These are phyloP conservation scores for Acidiella bohemica DNA, from an alignment of 495 filamentous ascomycete species.

Conservation along the genomic window DNA sequence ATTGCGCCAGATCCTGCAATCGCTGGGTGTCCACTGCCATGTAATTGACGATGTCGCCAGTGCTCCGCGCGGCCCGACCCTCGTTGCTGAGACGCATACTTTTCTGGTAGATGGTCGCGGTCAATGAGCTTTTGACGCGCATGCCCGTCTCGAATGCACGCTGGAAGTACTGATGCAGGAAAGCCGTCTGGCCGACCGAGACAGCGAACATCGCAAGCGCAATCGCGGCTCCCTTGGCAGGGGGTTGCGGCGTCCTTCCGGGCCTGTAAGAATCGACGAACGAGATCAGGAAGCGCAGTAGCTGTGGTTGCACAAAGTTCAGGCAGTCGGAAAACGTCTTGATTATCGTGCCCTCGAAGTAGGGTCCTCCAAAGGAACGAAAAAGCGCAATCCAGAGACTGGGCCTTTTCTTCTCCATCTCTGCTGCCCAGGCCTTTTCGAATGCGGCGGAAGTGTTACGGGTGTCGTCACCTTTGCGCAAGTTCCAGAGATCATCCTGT, in stretches of 20 bases:
- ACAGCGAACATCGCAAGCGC: slow-evolving; percentile 85
- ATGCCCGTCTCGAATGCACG: slow-evolving; percentile 88
- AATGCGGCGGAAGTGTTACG: slow-evolving; percentile 51
- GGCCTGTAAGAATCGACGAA: slow-evolving; percentile 69
- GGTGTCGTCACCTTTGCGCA: slow-evolving; percentile 69
- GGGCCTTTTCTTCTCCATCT: slow-evolving; percentile 61
- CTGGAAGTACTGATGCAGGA: slow-evolving; percentile 91
- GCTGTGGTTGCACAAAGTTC: slow-evolving; percentile 81
- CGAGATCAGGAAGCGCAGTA: slow-evolving; percentile 69
- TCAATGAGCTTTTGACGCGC: slow-evolving; percentile 82
- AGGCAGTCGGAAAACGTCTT: slow-evolving; percentile 75
- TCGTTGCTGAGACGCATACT: slow-evolving; percentile 83
- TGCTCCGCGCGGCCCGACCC: slow-evolving; percentile 77
- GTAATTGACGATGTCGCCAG: slow-evolving; percentile 96
- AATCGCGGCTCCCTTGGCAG: slow-evolving; percentile 74
- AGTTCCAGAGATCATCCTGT: slow-evolving; percentile 93
- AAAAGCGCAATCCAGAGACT: slow-evolving; percentile 90
- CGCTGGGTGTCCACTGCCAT: slow-evolving; percentile 97
- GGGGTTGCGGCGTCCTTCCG: slow-evolving; percentile 49
- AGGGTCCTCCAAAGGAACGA: slow-evolving; percentile 71
- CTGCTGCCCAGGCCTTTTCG: slow-evolving; percentile 59
- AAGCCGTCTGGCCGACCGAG: slow-evolving; percentile 68
- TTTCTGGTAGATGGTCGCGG: slow-evolving; percentile 85
- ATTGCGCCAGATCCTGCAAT: slow-evolving; percentile 88
- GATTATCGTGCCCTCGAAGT: slow-evolving; percentile 63